A percentile compares a stretch with the other conserved stretches of the same genome.
Conservation (phyloP, 176 grass and related monocot species). For the Canna indica region DNA sequence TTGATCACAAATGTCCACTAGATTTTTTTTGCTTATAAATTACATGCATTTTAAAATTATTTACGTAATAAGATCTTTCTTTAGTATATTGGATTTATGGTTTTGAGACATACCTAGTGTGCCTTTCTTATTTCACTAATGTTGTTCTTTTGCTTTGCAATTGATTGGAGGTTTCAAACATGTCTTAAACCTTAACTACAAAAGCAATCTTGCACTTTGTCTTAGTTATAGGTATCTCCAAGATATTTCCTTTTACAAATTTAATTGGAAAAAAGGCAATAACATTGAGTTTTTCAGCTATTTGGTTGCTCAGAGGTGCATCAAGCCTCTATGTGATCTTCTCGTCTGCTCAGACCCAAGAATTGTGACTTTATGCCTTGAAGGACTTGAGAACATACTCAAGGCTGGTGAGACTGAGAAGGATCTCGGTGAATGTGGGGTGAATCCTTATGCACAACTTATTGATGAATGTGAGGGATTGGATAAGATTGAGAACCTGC, state of each 20-base stretch:
- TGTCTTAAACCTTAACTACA: background rate
- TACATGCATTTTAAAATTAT: too few relatives aligned
- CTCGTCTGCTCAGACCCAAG: constrained; percentile 40
- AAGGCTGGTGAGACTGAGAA: constrained; percentile 42
- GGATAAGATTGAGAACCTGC: constrained; percentile 56
- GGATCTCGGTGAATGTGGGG: constrained; percentile 16
- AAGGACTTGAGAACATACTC: constrained; percentile 66
- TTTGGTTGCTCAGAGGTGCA: constrained; percentile 61
- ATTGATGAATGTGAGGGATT: constrained; percentile 66
- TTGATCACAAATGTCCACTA: background rate
- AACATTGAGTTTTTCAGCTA: constrained; percentile 26
- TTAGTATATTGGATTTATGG: background rate
- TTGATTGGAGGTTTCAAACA: background rate
- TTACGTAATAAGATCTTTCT: background rate
- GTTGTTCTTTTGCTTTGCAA: background rate
- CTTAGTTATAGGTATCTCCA: background rate
- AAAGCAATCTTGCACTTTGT: background rate
- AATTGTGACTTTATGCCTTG: constrained; percentile 42
- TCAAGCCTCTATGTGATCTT: constrained; percentile 51
- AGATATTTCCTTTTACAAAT: background rate
- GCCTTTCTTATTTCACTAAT: background rate
- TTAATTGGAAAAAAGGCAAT: background rate
- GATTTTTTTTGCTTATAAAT: too few relatives aligned
- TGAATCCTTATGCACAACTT: constrained; percentile 48
- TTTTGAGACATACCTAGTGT: background rate